Conservation (phyloP, 1,284 basidiomycete species). For the Leccinum pachyderme region DNA sequence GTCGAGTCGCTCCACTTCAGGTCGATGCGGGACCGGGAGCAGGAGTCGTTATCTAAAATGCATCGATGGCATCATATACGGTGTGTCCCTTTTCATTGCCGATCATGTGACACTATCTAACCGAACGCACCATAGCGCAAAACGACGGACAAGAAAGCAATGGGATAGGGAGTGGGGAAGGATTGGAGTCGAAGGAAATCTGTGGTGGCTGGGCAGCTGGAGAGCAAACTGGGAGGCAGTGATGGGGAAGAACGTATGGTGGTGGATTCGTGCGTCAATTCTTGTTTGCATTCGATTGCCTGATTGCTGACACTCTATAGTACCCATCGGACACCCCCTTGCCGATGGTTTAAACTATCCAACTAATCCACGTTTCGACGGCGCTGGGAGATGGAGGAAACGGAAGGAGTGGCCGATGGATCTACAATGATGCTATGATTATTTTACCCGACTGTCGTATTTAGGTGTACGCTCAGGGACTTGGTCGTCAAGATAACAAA, state of each 20-base stretch:
- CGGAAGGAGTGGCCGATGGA: conserved; percentile 71
- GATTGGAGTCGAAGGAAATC: conserved; percentile 69
- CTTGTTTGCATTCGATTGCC: background rate
- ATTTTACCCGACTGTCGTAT: conserved; percentile 2
- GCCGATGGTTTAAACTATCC: conserved; percentile 65
- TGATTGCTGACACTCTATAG: conserved; percentile 37
- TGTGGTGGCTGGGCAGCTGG: conserved; percentile 78
- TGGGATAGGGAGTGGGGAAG: conserved; percentile 83
- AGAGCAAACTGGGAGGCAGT: conserved; percentile 68
- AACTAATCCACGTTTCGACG: conserved; percentile 73
- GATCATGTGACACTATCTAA: conserved; percentile 4
- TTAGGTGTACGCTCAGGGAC: background rate
- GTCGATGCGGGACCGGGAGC: conserved; percentile 62
- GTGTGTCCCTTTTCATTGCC: conserved; percentile 36
- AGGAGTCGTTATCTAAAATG: conserved; percentile 43
- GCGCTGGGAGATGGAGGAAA: conserved; percentile 62
- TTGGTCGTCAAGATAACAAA: background rate
- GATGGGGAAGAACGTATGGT: conserved; percentile 64
- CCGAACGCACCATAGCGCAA: conserved; percentile 40
- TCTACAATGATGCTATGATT: conserved; percentile 41
- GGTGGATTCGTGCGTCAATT: conserved; percentile 70
- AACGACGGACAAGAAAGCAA: conserved; percentile 39
- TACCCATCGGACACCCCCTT: conserved; percentile 61
- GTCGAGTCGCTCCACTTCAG: conserved; percentile 68
- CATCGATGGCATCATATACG: conserved; percentile 47